Base-by-base conservation (phyloP, 1,139 yeast genomes). In the Geotrichum bryndzae region DNA sequence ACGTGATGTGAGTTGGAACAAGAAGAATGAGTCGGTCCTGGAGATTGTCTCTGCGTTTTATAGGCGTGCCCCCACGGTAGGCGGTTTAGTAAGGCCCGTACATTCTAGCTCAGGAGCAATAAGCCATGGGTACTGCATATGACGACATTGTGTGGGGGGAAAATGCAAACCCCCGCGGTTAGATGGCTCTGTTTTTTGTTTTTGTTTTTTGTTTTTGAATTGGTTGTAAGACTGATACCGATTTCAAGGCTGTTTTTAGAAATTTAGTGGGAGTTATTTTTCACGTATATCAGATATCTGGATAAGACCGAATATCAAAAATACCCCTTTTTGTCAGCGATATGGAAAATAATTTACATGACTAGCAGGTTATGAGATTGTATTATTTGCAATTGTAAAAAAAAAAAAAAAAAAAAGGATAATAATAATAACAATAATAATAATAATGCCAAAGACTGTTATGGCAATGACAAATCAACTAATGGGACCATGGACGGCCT, bases 401-500 rank as follows among this genome's bases (percentile, higher is more conserved):
- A 25, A 25, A 2, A 4, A n/a, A n/a, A n/a, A n/a, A n/a, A n/a
- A n/a, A n/a, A n/a, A n/a, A n/a, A n/a, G n/a, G n/a, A 33, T 33
- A 33, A 33, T 33, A 33, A 33, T 33, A 33, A 33, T 33, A 33
- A 33, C 1, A 38, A 38, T 13, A 38, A 38, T 1, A 38, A 38
- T 38, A 33, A 33, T 11, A 38, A 38, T 38, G 13, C 15, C 18
- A 38, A 38, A n/a, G 7, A 41, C 11, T 41, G n/a, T 15, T 41
- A n/a, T 8, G 48, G 18, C 10, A 41, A n/a, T 41, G 62, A 53
- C 27, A 75, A 53, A 29, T 73, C 71, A 25, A 76, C 79, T 8
- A 87, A 61, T 0, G 95, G 92, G 0, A 84, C 81, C 15, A 87
- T 73, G 0, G 92, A 82, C 0, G 96, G 96, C 59, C 96, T 73